Conservation (phyloP, 2,329 filamentous ascomycete species). For the Phyllosticta citrichinensis region DNA sequence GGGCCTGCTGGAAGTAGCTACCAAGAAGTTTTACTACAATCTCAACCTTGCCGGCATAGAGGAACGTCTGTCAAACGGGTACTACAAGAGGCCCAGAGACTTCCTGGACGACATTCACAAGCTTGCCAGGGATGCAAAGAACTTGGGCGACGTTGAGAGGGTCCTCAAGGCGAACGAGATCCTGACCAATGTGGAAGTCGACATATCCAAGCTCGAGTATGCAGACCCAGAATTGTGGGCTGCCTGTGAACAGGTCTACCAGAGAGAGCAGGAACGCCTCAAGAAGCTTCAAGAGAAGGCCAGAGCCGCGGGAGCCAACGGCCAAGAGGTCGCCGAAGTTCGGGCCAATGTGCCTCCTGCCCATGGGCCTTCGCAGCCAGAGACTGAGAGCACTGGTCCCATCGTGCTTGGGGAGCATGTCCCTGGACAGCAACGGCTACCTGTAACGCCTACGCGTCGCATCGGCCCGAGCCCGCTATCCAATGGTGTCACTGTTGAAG, state of each 20-base stretch:
- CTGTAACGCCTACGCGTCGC: constrained; percentile 40
- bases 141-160: constrained; percentile 71
- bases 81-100: constrained; percentile 82
- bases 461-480: constrained; percentile 50
- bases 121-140: constrained; percentile 74
- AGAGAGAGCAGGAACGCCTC: constrained; percentile 53
- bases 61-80: constrained; percentile 92
- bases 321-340: constrained; percentile 31
- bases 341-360: constrained; percentile 29
- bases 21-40: constrained; percentile 88
- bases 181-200: constrained; percentile 85
- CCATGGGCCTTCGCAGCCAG: constrained; percentile 25
- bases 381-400: constrained; percentile 31
- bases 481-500: constrained; percentile 44
- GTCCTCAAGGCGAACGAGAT: constrained; percentile 85
- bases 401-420: constrained; percentile 54
- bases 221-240: constrained; percentile 51
- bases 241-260: constrained; percentile 76
- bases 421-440: constrained; percentile 38
- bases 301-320: constrained; percentile 24
- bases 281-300: constrained; percentile 47
- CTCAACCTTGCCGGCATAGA: constrained; percentile 88
- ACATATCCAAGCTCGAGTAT: constrained; percentile 67
- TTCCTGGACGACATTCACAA: constrained; percentile 81
- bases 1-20: constrained; percentile 64